Evolutionary conservation across 164 flowering plant species (phyloP), one percentile per base, ranked within the genome.

Genomic region (Houttuynia cordata): DNA sequence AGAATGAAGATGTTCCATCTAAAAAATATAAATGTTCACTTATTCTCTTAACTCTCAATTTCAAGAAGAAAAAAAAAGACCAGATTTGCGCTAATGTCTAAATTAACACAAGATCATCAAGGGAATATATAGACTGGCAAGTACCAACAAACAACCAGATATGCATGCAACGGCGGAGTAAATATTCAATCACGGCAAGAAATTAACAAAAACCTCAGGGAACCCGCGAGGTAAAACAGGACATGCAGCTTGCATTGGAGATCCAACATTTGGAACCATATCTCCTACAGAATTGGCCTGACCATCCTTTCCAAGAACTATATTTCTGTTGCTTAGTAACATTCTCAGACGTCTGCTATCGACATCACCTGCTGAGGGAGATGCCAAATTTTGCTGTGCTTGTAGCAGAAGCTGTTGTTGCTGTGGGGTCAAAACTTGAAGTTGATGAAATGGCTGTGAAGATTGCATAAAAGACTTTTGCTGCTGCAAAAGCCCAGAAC

Each of bases 401-500:
- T 79, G 96, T 37, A 87, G 77, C 77, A 89, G 64, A 53, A 93
- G 80, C 47, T 87, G 91, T 56, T 83, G 97, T 67, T 88, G 98
- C 68, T 92, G 96, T 47, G 93, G 90, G 65, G 83, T 66, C 72
- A 92, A 65, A 87, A 89, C 77, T 62, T 86, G 96, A 61, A 87
- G 80, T 68, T 92, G 96, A 68, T 88, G 94, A 78, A 80, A 86
- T 15, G 93, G 85, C 73, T 86, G 97, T 62, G 94, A 78, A 59
- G 91, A 81, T 70, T 84, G 97, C 62, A 86, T 86, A 65, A 73
- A 88, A 41, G 96, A 70, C 64, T 90, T 93, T 62, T 82, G 98
- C 75, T 83, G 96, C 74, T 82, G 99, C 66, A 92, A 89, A 65
- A 88, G 61, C 58, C 96, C 96, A n/a, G 89, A 67, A 8, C 93